A percentile compares a stretch with the other conserved stretches of the same genome.
Evolutionary conservation across 202 grass and related monocot species (phyloP).

Genomic region (Thinopyrum obtusiflorum): DNA sequence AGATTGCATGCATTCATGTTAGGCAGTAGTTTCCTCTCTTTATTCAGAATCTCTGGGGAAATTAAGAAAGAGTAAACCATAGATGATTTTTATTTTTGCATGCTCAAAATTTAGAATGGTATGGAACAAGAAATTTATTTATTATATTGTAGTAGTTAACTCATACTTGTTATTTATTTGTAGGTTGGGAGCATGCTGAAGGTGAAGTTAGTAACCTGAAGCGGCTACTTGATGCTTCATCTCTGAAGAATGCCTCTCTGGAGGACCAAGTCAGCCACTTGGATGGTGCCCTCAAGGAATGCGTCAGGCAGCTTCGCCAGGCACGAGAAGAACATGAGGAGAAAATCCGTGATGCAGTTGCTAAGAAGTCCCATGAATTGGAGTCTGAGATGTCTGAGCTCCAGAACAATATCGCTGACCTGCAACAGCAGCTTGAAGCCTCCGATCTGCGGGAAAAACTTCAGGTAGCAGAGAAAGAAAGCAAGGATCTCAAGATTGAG

Average conservation of each 20-base stretch:
- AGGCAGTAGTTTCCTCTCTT: not conserved
- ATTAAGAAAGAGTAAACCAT: not conserved
- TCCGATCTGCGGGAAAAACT: conserved; percentile 55
- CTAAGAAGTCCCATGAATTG: conserved; percentile 50
- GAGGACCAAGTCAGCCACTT: conserved; percentile 74
- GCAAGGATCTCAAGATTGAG: conserved; percentile 56
- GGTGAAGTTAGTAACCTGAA: conserved; percentile 72
- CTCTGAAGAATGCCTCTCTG: conserved; percentile 64
- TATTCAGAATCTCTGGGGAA: not conserved
- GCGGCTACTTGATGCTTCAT: conserved; percentile 61
- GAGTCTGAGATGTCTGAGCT: conserved; percentile 56
- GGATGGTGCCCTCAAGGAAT: conserved; percentile 91
- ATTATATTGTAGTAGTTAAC: not conserved
- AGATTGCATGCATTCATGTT: not conserved
- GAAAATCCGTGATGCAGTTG: conserved; percentile 56
- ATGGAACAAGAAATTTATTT: not conserved
- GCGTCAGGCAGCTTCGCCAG: conserved; percentile 86
- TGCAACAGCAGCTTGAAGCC: conserved; percentile 50
- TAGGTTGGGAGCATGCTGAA: conserved; percentile 98
- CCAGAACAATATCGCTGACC: conserved; percentile 49
- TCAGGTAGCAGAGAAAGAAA: conserved; percentile 56
- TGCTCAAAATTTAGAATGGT: conserved; percentile 4
- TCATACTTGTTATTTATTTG: conserved; percentile 19
- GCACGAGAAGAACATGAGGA: conserved; percentile 74
- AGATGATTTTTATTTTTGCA: not conserved